Conservation (phyloP, 805 yeast species). For the Scheffersomyces spartinae region DNA sequence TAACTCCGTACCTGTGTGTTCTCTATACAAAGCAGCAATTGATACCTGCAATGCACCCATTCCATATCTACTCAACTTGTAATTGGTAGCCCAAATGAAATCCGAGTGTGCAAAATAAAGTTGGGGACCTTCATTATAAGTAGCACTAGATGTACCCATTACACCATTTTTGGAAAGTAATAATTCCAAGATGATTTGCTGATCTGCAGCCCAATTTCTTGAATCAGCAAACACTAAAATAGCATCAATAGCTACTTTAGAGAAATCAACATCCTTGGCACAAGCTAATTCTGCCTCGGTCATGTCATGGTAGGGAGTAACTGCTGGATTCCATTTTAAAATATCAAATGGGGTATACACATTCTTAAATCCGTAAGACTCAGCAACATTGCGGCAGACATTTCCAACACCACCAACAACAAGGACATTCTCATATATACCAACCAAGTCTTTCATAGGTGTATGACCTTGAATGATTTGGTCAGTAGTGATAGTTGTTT, state of each 20-base stretch:
- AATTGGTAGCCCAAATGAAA: conserved; percentile 88
- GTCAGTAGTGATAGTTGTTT: conserved; percentile 49
- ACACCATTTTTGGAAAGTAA: conserved; percentile 66
- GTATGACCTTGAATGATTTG: conserved; percentile 92
- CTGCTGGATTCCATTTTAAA: conserved; percentile 79
- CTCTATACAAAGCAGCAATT: conserved; percentile 73
- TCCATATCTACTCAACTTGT: conserved; percentile 72
- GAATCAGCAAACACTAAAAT: conserved; percentile 86
- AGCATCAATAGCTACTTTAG: conserved; percentile 60
- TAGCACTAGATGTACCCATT: conserved; percentile 71
- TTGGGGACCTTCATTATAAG: conserved; percentile 68
- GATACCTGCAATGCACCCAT: conserved; percentile 93
- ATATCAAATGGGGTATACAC: conserved; percentile 77
- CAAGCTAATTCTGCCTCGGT: conserved; percentile 58
- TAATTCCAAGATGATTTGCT: conserved; percentile 77
- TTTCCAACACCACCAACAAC: conserved; percentile 89
- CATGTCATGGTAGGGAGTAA: conserved; percentile 70
- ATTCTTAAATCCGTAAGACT: conserved; percentile 71
- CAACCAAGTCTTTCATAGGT: conserved; percentile 78
- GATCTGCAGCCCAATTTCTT: conserved; percentile 88
- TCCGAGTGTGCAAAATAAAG: conserved; percentile 87
- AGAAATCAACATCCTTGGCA: conserved; percentile 52
- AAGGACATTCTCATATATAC: conserved; percentile 56
- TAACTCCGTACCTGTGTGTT: conserved; percentile 73
- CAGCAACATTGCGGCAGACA: conserved; percentile 73